Evolutionary conservation across 108 stramenopile species (phyloP), one percentile per base, ranked within the genome.

Genomic region (Skeletonema costatum): DNA sequence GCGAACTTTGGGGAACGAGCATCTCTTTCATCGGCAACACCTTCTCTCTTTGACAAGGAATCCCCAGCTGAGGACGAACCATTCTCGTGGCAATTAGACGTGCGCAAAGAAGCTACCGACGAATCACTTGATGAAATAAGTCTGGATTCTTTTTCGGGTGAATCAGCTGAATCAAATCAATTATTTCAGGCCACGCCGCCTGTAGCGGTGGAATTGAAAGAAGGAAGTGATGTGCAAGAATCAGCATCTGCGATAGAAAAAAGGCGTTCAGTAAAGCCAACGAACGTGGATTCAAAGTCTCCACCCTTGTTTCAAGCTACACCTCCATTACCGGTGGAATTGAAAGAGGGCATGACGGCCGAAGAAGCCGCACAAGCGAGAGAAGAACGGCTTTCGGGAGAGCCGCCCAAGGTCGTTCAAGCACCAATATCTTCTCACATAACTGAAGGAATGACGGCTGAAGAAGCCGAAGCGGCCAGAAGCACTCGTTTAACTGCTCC

Each of bases 361-460:
- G 63, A 64, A 21, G 63, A 64, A 35, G 63, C 63, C 38, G 63
- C 19, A 10, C n/a, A 21, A 1, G 63, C 38, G 7, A 35, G 63
- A 64, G 38, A 64, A 38, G 63, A 35, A 25, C 53, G 53, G 9
- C 53, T 56, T 0, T 51, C 50, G 5, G 53, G 53, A 56, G 53
- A 4, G 21, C 2, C 25, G 19, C 19, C 19, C 53, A 56, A 10
- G 53, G 53, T 25, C n/a, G 53, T 29, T 29, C 25, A 56, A 56
- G 8, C 53, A 25, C 25, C 53, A 56, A 5, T 7, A 25, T 10
- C 21, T 56, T 56, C 53, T 56, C 25, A 25, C 3, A 56, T 56
- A 29, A 25, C 53, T 0, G 53, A 64, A 64, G 63, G 63, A 39
- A 64, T 64, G 63, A 64, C 63, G 63, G 63, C 63, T 19, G 63